Evolutionary conservation across 192 early-diverging fungal genomes (phyloP), one percentile per base, ranked within the genome.

Genomic region (Gryganskiella cystojenkinii): DNA sequence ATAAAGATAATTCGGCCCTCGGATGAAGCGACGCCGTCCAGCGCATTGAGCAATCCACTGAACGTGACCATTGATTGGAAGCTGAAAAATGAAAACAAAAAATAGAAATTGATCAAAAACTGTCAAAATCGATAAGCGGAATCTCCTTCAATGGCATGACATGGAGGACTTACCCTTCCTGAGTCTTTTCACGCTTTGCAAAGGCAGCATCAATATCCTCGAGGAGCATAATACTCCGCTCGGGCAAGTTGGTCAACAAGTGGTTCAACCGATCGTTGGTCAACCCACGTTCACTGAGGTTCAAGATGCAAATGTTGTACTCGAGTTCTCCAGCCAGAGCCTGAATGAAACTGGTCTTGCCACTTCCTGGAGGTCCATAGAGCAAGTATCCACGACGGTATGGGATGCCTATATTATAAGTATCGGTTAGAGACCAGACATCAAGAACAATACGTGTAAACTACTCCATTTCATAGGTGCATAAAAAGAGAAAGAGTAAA

Each of bases 341-440:
- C 75, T 94, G 92, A 64, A 96, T 95, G 72, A 94, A 95, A 74
- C 91, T 93, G n/a, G 92, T 93, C 75, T 97, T 97, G 28, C 95
- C 95, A 37, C 90, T 92, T 31, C 95, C 95, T 0, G 95, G 95
- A 30, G 93, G 92, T 13, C 95, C 95, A 71, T 94, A 90, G 6
- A 97, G 80, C 42, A 97, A 69, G 57, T 96, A 97, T 1, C 95
- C 94, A 30, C 95, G 88, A 24, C 95, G 86, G 70, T 95, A 96
- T n/a, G 94, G 95, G 34, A 95, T 95, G 10, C 90, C 89, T 86
- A 62, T 20, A 4, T 11, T 28, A 37, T 64, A 19, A 64, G 34
- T 15, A 35, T 33, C 25, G 31, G 15, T 49, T 34, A 30, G 46
- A n/a, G n/a, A n/a, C n/a, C n/a, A n/a, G n/a, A n/a, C 17, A 4